phyloP scores from a whole-genome alignment of 2,329 filamentous ascomycete species.

The Penicillium hordei region DNA sequence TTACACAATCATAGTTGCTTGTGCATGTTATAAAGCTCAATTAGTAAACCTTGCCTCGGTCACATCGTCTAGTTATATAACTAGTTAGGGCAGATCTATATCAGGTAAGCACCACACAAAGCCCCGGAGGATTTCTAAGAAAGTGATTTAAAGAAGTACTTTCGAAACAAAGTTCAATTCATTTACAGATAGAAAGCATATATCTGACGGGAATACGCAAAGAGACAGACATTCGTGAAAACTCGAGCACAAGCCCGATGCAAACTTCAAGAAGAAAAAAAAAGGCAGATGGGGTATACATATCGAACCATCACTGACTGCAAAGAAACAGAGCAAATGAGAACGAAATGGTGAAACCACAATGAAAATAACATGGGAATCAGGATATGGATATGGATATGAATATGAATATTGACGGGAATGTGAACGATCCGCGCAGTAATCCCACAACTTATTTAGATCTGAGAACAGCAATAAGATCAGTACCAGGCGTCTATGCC shows the following conservation, averaged over 20 bases:
- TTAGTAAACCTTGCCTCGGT: no score
- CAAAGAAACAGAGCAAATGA: conserved; percentile 6
- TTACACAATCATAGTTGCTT: no score
- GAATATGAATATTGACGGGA: conserved; percentile 5
- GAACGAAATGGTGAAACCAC: not conserved
- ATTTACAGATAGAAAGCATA: conserved; percentile 8
- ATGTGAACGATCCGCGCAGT: not conserved
- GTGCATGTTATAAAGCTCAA: no score
- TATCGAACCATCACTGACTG: conserved; percentile 20
- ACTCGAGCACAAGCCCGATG: conserved; percentile 2
- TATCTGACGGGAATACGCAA: conserved; percentile 5
- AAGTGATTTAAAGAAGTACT: not conserved
- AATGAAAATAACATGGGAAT: conserved; percentile 11
- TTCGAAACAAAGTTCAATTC: conserved; percentile 1
- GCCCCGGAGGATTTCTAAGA: no score
- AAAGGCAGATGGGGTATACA: conserved; percentile 25
- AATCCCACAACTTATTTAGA: conserved; percentile 1
- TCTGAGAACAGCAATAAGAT: not conserved
- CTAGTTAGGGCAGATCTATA: no score
- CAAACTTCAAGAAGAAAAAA: conserved; percentile 8
- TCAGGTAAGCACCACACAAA: no score
- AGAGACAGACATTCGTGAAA: not conserved
- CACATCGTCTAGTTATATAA: no score
- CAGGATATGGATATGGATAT: conserved; percentile 11
- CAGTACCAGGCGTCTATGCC: not conserved